phyloP scores from a whole-genome alignment of 441 rosid genomes.

The Populus hybrid region DNA sequence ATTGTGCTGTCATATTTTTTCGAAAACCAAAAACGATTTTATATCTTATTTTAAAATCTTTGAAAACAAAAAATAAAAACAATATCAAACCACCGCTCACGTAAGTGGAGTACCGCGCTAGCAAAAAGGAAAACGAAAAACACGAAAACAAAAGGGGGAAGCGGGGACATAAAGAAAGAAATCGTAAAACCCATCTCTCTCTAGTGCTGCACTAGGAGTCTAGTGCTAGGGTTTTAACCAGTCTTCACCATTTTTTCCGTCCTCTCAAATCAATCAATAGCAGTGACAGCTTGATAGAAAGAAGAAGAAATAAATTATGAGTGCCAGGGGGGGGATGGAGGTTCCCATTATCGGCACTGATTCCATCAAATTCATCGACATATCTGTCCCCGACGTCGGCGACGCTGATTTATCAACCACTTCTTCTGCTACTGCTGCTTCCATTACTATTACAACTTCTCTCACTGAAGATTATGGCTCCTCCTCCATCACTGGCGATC shows the following conservation, averaged over 20 bases:
- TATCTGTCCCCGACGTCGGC: slow-evolving; percentile 38
- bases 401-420: background rate
- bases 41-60: too few species aligned
- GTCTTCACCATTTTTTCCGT: background rate
- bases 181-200: background rate
- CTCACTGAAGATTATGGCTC: slow-evolving; percentile 49
- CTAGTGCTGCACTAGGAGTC: background rate
- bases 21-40: too few species aligned
- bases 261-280: background rate
- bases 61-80: too few species aligned
- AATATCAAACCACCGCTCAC: too few species aligned
- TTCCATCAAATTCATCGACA: slow-evolving; percentile 60
- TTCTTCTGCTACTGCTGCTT: background rate
- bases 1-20: too few species aligned
- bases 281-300: background rate
- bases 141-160: background rate
- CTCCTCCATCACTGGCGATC: slow-evolving; percentile 43
- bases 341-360: slow-evolving; percentile 69
- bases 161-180: background rate
- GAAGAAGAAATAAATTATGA: slow-evolving; percentile 8
- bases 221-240: background rate
- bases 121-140: background rate
- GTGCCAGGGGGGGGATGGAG: slow-evolving; percentile 50
- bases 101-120: background rate
- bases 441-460: slow-evolving; percentile 24